Evolutionary conservation across 2,329 filamentous ascomycete species (phyloP), one percentile per base, ranked within the genome.

Genomic region (Rhinocladiella mackenziei): DNA sequence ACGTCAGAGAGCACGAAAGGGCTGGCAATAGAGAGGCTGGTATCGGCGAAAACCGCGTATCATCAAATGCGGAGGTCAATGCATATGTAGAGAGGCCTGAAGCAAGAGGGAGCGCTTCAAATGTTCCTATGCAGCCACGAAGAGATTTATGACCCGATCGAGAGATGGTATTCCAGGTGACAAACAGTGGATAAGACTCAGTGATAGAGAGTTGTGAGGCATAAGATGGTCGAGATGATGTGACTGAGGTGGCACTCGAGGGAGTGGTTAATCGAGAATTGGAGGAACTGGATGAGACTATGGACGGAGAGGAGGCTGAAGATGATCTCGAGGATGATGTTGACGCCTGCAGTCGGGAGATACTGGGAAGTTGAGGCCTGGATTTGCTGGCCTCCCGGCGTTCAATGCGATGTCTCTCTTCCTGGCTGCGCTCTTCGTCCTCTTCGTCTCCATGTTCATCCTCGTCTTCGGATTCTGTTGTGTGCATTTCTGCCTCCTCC

Each of bases 41-140:
- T 30, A 83, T 81, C 10, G 79, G 78, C 11, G 65, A 61, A 62
- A 83, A 83, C 50, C 80, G 78, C 9, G 68, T 71, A 59, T 83
- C 80, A 54, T 81, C 76, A 54, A 83, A 80, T 13, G 80, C 80
- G 64, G 89, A 89, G 39, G 84, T 92, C 55, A 94, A 69, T 34
- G 89, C 85, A 67, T 96, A 97, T 49, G 80, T 81, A 39, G 80
- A 72, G 31, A 98, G 71, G 3, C 89, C 89, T 1, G 77, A 67
- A 20, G 80, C 74, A 9, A 98, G 77, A 37, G 84, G 78, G 58
- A 86, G 80, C 2, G 81, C 65, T 60, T 89, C 85, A 60, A 97
- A 98, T 2, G 91, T 98, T 56, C 92, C 92, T 62, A 98, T 97
- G 72, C 92, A 98, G 48, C 92, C 92, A 48, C 92, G 83, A 30